Evolutionary conservation across 2,329 filamentous ascomycete genomes (phyloP).

Genomic region (Dothidotthia symphoricarpi): DNA sequence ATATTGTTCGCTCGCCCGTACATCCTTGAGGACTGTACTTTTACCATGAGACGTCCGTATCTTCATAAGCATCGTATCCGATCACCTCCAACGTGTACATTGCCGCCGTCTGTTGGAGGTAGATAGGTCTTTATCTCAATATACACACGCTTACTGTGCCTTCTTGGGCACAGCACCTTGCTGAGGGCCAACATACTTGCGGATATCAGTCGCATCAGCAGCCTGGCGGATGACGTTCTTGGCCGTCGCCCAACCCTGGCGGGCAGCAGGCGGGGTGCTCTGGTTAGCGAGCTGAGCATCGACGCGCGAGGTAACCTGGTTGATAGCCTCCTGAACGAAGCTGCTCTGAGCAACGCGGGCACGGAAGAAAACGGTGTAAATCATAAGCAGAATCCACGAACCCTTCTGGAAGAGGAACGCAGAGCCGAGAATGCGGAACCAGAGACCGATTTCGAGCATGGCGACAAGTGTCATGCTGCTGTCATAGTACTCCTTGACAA

Average conservation of each 20-base stretch:
- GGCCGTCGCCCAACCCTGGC: constrained; percentile 75
- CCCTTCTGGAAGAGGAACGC: constrained; percentile 85
- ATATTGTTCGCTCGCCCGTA: neutral
- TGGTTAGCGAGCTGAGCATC: constrained; percentile 83
- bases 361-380: constrained; percentile 92
- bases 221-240: constrained; percentile 73
- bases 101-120: constrained; percentile 14
- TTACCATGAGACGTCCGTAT: constrained; percentile 20
- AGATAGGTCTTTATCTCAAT: constrained; percentile 16
- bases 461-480: constrained; percentile 91
- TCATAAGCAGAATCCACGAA: constrained; percentile 79
- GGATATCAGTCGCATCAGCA: constrained; percentile 75
- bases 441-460: constrained; percentile 80
- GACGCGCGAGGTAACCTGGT: constrained; percentile 68
- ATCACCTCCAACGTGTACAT: constrained; percentile 11
- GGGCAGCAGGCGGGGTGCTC: constrained; percentile 75
- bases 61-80: constrained; percentile 24
- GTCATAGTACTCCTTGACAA: constrained; percentile 98
- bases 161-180: constrained; percentile 61
- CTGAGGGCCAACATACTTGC: constrained; percentile 64
- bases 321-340: constrained; percentile 84
- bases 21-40: constrained; percentile 4
- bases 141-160: constrained; percentile 46
- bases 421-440: constrained; percentile 76
- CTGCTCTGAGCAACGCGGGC: constrained; percentile 85